A percentile compares a stretch with the other conserved stretches of the same genome.
These are phyloP conservation scores for Globisporangium paroecandrum DNA, from an alignment of 352 stramenopile species.

Conservation along the genomic window DNA sequence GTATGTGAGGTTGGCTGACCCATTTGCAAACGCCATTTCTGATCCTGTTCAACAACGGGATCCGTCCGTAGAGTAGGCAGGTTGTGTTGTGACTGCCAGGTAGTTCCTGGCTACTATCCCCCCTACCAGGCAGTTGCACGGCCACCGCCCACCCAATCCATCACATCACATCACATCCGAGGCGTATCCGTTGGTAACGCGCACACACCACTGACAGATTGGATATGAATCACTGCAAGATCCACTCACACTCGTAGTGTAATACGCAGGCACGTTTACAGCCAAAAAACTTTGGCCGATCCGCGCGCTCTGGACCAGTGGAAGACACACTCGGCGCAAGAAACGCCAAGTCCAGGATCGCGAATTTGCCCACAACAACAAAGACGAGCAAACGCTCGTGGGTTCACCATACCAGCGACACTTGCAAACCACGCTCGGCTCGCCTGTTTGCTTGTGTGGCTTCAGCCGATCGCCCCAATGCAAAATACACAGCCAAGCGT, in stretches of 20 bases:
- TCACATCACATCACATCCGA: not conserved
- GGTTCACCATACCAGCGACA: not conserved
- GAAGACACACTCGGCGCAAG: not conserved
- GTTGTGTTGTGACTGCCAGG: not conserved
- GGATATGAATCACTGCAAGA: not conserved
- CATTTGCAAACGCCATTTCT: not conserved
- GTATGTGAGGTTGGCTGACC: not conserved
- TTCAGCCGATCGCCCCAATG: not conserved
- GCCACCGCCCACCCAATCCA: not conserved
- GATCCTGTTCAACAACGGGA: not conserved
- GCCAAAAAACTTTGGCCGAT: not conserved
- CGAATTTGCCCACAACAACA: not conserved
- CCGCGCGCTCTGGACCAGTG: not conserved
- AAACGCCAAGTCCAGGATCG: not conserved
- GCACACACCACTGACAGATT: not conserved
- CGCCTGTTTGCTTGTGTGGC: not conserved
- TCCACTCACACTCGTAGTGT: not conserved
- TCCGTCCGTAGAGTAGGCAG: not conserved
- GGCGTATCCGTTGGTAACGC: slow-evolving; percentile 5
- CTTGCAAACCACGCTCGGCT: not conserved
- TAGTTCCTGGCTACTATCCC: not conserved
- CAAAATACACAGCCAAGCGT: not conserved
- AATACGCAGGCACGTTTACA: not conserved
- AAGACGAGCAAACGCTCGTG: not conserved
- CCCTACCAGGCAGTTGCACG: not conserved